Conservation (phyloP, 2,329 filamentous ascomycete genomes). For the Cordyceps militaris region DNA sequence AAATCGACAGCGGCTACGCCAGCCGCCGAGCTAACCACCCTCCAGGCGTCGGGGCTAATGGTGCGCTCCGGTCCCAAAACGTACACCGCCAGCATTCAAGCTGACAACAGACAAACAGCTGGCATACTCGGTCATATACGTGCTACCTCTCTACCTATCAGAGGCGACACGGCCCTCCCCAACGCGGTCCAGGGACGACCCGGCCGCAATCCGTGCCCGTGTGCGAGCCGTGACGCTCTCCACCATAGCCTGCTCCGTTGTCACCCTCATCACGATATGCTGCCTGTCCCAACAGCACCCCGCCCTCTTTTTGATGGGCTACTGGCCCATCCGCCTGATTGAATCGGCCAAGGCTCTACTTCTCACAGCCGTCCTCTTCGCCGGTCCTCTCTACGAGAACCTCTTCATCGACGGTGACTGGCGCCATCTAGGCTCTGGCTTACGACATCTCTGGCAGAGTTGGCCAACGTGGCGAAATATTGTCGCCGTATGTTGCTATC, state of each 20-base stretch:
- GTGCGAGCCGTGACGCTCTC: slow-evolving; percentile 73
- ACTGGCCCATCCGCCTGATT: slow-evolving; percentile 65
- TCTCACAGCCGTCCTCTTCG: slow-evolving; percentile 72
- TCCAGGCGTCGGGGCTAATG: slow-evolving; percentile 23
- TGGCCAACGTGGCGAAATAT: slow-evolving; percentile 84
- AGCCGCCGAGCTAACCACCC: slow-evolving; percentile 15
- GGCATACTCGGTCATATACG: slow-evolving; percentile 80
- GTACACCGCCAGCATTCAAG: not conserved
- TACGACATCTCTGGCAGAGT: slow-evolving; percentile 55
- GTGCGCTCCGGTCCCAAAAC: slow-evolving; percentile 15
- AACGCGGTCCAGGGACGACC: slow-evolving; percentile 75
- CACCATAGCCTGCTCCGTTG: slow-evolving; percentile 58
- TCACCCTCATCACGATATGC: slow-evolving; percentile 61
- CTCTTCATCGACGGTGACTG: slow-evolving; percentile 66
- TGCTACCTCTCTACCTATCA: slow-evolving; percentile 84
- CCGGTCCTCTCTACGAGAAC: slow-evolving; percentile 75
- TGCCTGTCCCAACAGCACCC: slow-evolving; percentile 38
- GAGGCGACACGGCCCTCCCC: slow-evolving; percentile 71
- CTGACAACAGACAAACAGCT: slow-evolving; percentile 40
- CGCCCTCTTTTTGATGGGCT: slow-evolving; percentile 63
- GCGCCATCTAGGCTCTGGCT: slow-evolving; percentile 51
- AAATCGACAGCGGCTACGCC: not conserved
- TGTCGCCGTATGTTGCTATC: slow-evolving; percentile 58
- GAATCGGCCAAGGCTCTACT: slow-evolving; percentile 60
- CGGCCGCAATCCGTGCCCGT: slow-evolving; percentile 80